phyloP scores from a whole-genome alignment of 2,329 filamentous ascomycete genomes.

The Ceratocystis ficicola region DNA sequence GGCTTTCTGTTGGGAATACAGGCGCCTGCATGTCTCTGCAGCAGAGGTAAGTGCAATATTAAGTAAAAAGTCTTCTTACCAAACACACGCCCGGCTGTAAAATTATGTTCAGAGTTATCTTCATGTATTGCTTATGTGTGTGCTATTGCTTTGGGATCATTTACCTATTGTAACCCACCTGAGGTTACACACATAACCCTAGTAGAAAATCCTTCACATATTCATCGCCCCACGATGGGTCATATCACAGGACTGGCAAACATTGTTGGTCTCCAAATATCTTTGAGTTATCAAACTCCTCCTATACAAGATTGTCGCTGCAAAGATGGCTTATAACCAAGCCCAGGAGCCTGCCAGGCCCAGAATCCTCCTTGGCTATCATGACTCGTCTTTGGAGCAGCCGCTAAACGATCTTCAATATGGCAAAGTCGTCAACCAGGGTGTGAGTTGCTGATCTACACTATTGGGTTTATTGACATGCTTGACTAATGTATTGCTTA shows the following conservation, averaged over 20 bases:
- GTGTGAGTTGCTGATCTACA: slow-evolving; percentile 39
- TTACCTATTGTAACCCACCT: not conserved
- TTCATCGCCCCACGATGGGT: slow-evolving; percentile 8
- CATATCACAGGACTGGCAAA: not conserved
- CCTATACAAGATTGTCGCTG: not conserved
- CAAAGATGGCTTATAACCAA: slow-evolving; percentile 8
- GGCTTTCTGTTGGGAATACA: not conserved
- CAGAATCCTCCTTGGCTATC: slow-evolving; percentile 43
- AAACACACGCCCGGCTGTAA: too few species aligned
- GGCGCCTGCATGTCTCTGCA: not conserved
- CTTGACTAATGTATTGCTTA: slow-evolving; percentile 29
- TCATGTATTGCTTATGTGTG: too few species aligned
- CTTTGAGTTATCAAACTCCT: not conserved
- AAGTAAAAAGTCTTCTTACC: too few species aligned
- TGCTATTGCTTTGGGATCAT: not conserved
- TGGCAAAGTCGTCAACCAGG: slow-evolving; percentile 53
- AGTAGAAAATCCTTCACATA: slow-evolving; percentile 1
- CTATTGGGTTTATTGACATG: not conserved
- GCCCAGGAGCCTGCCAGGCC: slow-evolving; percentile 12
- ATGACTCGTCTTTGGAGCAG: slow-evolving; percentile 51
- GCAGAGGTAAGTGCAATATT: too few species aligned
- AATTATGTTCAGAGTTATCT: too few species aligned
- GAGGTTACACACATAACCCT: slow-evolving; percentile 3
- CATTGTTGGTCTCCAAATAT: not conserved
- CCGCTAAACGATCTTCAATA: slow-evolving; percentile 54